A percentile compares a stretch with the other conserved stretches of the same genome.
Evolutionary conservation across 805 yeast species (phyloP).

Genomic region (Kuraishia molischiana): DNA sequence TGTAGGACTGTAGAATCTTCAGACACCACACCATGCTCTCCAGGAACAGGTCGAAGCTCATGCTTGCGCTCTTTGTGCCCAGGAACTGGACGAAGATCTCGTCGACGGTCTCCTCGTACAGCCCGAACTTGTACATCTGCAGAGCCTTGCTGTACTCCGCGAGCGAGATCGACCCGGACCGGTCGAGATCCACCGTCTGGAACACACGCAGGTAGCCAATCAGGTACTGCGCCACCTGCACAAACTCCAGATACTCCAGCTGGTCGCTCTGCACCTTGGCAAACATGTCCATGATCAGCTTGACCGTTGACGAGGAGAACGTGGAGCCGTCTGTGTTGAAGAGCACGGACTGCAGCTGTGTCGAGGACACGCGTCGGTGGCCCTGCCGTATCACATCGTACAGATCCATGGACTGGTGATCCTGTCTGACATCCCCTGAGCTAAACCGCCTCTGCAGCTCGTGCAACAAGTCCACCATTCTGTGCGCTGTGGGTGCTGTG

Average conservation of each 20-base stretch:
- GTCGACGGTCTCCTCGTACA: background rate
- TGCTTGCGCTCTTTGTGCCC: background rate
- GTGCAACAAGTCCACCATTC: conserved; percentile 7
- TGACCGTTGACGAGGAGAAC: background rate
- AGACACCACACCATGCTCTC: conserved; percentile 2
- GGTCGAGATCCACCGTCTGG: background rate
- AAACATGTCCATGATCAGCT: background rate
- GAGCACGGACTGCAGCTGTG: background rate
- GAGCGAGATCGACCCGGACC: conserved; percentile 5
- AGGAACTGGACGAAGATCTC: background rate
- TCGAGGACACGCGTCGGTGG: background rate
- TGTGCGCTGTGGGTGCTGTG: too few species aligned
- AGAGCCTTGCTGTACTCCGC: background rate
- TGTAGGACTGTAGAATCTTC: background rate
- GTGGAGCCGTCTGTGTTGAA: background rate
- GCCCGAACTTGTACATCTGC: background rate
- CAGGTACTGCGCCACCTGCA: background rate
- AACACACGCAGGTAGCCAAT: background rate
- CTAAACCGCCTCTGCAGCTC: background rate
- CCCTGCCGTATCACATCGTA: background rate
- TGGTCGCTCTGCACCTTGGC: background rate
- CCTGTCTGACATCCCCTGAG: background rate
- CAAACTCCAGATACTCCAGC: background rate
- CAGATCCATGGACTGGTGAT: background rate
- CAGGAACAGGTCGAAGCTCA: conserved; percentile 1